These are phyloP conservation scores for Trichosporon sp. DNA, from an alignment of 1,284 basidiomycete species.

Conservation along the genomic window DNA sequence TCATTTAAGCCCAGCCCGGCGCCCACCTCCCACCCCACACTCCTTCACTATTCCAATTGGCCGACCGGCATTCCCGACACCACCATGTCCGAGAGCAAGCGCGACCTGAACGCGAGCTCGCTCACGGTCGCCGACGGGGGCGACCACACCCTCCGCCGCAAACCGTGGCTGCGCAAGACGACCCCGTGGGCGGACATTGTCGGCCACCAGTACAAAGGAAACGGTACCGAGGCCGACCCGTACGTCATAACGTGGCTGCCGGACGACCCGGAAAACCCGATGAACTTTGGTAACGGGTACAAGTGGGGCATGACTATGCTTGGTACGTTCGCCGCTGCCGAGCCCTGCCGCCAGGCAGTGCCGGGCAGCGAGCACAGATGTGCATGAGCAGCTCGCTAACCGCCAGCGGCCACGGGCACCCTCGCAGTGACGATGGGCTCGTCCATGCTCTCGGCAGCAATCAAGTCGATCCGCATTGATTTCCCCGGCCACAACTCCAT, in stretches of 20 bases:
- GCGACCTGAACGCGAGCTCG: slow-evolving; percentile 11
- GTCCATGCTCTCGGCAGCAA: slow-evolving; percentile 40
- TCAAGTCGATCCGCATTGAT: slow-evolving; percentile 31
- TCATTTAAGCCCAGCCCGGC: neutral
- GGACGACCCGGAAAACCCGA: slow-evolving; percentile 36
- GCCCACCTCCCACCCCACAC: neutral
- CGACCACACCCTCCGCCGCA: slow-evolving; percentile 20
- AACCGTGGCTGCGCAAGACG: slow-evolving; percentile 44
- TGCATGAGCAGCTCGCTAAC: neutral
- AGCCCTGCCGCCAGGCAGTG: no score
- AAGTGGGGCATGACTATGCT: slow-evolving; percentile 43
- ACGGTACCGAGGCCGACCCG: slow-evolving; percentile 54
- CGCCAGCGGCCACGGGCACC: slow-evolving; percentile 31
- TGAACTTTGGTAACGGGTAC: slow-evolving; percentile 38
- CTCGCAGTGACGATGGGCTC: slow-evolving; percentile 37
- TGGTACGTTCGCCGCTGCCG: slow-evolving; percentile 20
- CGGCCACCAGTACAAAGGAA: slow-evolving; percentile 49
- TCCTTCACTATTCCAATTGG: neutral
- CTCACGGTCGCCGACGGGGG: neutral
- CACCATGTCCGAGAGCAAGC: slow-evolving; percentile 10
- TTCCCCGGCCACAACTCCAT: slow-evolving; percentile 36
- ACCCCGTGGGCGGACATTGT: slow-evolving; percentile 55
- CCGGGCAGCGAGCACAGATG: no score
- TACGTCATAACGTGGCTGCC: slow-evolving; percentile 53
- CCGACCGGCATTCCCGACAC: neutral